Conservation (phyloP, 176 grass and related monocot species). For the Dendrocalamus sinicus region DNA sequence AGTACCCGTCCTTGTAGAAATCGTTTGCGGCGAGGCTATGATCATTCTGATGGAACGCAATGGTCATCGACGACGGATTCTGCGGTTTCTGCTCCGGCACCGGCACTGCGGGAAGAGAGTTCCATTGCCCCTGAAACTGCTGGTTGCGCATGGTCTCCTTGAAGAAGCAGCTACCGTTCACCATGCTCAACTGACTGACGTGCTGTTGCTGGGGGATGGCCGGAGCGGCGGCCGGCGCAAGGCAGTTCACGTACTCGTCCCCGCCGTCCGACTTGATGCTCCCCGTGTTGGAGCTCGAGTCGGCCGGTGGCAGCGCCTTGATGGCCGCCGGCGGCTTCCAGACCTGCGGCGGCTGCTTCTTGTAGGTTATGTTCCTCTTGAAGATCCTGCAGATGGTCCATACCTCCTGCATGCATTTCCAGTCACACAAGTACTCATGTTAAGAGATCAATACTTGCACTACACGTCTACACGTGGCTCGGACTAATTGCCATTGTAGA, state of each 20-base stretch:
- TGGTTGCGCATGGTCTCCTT: slow-evolving; percentile 44
- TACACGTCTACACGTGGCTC: background rate
- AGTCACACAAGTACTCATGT: background rate
- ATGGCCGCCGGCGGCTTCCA: slow-evolving; percentile 38
- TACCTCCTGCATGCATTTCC: slow-evolving; percentile 69
- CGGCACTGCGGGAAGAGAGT: background rate
- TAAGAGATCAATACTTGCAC: background rate
- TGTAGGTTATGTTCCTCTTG: slow-evolving; percentile 66
- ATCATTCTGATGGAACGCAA: slow-evolving; percentile 47
- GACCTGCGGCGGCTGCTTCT: slow-evolving; percentile 54
- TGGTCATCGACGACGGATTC: slow-evolving; percentile 32
- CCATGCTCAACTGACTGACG: background rate
- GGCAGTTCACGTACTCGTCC: slow-evolving; percentile 58
- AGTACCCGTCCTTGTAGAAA: slow-evolving; percentile 59
- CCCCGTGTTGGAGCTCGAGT: slow-evolving; percentile 66
- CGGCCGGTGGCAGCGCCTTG: slow-evolving; percentile 27
- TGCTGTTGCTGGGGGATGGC: slow-evolving; percentile 33
- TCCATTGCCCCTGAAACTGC: slow-evolving; percentile 49
- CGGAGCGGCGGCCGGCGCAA: slow-evolving; percentile 21
- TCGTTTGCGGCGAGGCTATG: slow-evolving; percentile 36
- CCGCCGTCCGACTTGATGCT: slow-evolving; percentile 66
- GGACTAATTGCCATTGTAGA: background rate
- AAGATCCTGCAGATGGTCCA: slow-evolving; percentile 96
- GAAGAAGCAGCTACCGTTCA: slow-evolving; percentile 13
- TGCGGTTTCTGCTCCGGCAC: slow-evolving; percentile 45